Evolutionary conservation across 495 filamentous ascomycete genomes (phyloP), one percentile per base, ranked within the genome.

Genomic region (Penicillium subrubescens): DNA sequence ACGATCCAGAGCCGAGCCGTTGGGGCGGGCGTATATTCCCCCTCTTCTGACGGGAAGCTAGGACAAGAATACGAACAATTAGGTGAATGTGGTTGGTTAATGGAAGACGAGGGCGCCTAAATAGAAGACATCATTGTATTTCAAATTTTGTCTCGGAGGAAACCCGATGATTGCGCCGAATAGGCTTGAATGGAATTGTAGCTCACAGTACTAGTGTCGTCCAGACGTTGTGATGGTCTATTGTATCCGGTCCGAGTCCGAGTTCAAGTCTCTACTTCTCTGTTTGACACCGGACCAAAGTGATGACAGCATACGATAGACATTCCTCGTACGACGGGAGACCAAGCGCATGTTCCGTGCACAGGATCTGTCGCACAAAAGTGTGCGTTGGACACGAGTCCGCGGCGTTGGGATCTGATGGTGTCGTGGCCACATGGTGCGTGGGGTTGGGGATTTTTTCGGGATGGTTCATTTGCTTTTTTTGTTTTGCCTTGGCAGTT

Each of bases 371-470:
- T 65, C 21, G 63, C 33, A 54, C 55, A 21, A 64, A 44, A 35
- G 29, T 56, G 33, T 63, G 62, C 51, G 57, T 50, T 57, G 63
- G 35, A 55, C 63, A 60, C 63, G 63, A 60, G 62, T 58, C 53
- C 19, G 10, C 34, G 35, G 51, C 48, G 43, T 41, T 39, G 25
- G 34, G 29, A 56, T 56, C 53, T 52, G 48, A 52, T 31, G 31
- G 7, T 54, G 31, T 56, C 31, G 33, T 23, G 19, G 62, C 62
- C 62, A 65, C 62, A 65, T 65, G 62, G 62, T 56, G 35, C 37
- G 62, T 56, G 50, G 55, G 62, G 50, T 34, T 39, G 23, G 48
- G 25, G n/a, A 15, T 11, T 8, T 7, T 6, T 48, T 17, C 19
- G 25, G 31, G 27, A 31, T 31, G 15, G 25, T 3, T 31, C 8